Evolutionary conservation across 305 asterid genomes (phyloP).

Genomic region (Caryopteris hybrid): DNA sequence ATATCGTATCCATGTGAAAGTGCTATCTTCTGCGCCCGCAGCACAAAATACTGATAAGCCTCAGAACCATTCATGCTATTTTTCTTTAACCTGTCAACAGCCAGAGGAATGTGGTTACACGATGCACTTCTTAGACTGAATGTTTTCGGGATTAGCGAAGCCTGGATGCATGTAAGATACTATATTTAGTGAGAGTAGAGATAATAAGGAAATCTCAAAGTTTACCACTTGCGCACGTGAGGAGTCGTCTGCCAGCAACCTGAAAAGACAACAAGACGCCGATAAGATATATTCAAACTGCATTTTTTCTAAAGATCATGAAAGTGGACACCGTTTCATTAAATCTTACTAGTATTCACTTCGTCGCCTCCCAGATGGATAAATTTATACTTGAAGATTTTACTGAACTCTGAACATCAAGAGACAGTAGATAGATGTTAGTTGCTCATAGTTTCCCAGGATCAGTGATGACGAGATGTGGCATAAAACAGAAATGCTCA

Average conservation of each 20-base stretch:
- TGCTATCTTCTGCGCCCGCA: conserved; percentile 84
- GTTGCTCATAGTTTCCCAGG: neutral
- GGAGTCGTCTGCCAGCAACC: conserved; percentile 87
- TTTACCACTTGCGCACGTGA: conserved; percentile 69
- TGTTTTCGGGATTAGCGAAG: neutral
- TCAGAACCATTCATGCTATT: conserved; percentile 33
- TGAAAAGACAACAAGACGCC: conserved; percentile 23
- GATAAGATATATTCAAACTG: neutral
- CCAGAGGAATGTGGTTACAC: neutral
- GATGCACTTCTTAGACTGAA: neutral
- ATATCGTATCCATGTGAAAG: conserved; percentile 85
- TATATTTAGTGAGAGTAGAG: no score
- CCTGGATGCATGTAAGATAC: no score
- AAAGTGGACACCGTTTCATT: neutral
- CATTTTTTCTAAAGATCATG: neutral
- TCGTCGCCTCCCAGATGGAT: conserved; percentile 97
- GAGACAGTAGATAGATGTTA: neutral
- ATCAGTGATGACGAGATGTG: neutral
- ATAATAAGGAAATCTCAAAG: neutral
- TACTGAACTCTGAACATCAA: conserved; percentile 72
- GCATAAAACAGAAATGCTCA: conserved; percentile 16
- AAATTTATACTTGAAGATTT: conserved; percentile 86
- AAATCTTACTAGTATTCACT: conserved; percentile 78
- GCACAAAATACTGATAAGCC: conserved; percentile 77
- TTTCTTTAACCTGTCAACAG: conserved; percentile 50